These are phyloP conservation scores for Rhizopus stolonifer DNA, from an alignment of 371 early-diverging fungal species.

Conservation along the genomic window DNA sequence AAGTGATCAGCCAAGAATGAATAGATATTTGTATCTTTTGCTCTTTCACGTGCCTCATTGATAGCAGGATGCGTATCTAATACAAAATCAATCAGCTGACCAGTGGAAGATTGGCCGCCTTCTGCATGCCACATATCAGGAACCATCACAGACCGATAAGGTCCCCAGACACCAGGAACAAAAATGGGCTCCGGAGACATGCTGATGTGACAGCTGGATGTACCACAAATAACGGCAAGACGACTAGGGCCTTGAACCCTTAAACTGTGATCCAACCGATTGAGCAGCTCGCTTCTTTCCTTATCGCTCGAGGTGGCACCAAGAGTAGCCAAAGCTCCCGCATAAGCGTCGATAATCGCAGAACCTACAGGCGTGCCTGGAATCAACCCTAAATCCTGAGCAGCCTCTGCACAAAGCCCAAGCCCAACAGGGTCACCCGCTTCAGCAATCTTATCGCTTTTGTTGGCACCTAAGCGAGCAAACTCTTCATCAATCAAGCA, in stretches of 20 bases:
- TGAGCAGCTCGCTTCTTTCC: constrained; percentile 17
- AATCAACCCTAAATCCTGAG: constrained; percentile 55
- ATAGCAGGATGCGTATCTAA: constrained; percentile 60
- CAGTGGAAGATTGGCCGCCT: constrained; percentile 76
- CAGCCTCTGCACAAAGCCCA: constrained; percentile 53
- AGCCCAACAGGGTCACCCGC: constrained; percentile 61
- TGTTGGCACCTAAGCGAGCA: constrained; percentile 50
- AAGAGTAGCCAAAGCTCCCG: constrained; percentile 64
- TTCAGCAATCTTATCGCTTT: constrained; percentile 33
- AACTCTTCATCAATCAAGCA: constrained; percentile 51
- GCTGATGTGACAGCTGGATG: constrained; percentile 72
- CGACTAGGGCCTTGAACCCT: constrained; percentile 47
- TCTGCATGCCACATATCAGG: constrained; percentile 65
- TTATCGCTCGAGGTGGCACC: constrained; percentile 40
- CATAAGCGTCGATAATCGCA: constrained; percentile 78
- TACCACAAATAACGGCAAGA: constrained; percentile 73
- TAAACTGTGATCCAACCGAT: constrained; percentile 11
- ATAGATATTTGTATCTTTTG: constrained; percentile 40
- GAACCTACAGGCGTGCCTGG: constrained; percentile 63
- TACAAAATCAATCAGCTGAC: constrained; percentile 66
- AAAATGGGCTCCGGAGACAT: constrained; percentile 56
- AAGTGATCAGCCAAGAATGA: constrained; percentile 50
- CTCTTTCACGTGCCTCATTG: constrained; percentile 27
- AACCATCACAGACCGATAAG: constrained; percentile 67
- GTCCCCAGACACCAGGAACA: constrained; percentile 64